These are phyloP conservation scores for Hemisphaericaspora lyxosophila DNA, from an alignment of 1,139 yeast genomes.

Conservation along the genomic window DNA sequence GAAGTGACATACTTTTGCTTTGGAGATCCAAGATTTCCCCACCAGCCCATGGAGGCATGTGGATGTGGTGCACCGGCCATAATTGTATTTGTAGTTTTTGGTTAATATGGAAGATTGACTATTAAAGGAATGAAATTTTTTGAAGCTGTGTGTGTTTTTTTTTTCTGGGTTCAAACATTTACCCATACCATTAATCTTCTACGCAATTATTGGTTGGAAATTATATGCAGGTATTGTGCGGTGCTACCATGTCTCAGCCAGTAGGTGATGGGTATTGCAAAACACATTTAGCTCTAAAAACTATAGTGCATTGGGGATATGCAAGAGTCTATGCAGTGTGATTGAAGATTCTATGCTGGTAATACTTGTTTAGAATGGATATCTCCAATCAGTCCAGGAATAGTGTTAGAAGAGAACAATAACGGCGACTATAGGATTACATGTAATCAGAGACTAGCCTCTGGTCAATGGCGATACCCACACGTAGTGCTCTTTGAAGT, in stretches of 20 bases:
- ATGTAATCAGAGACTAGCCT: no score
- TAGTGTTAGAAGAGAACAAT: no score
- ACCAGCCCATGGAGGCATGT: conserved; percentile 92
- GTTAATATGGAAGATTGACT: neutral
- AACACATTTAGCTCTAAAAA: no score
- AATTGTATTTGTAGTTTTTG: conserved; percentile 10
- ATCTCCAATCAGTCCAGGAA: no score
- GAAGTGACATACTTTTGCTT: conserved; percentile 82
- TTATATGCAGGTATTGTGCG: conserved; percentile 4
- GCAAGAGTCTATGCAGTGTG: no score
- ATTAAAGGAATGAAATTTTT: neutral
- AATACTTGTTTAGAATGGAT: no score
- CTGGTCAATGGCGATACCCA: no score
- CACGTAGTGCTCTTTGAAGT: no score
- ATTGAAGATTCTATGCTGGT: no score
- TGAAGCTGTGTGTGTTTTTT: neutral
- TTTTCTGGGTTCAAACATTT: neutral
- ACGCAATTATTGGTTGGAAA: conserved; percentile 5
- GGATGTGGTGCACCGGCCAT: conserved; percentile 79
- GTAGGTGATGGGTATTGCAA: neutral
- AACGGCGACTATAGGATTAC: no score
- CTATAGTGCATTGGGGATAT: no score
- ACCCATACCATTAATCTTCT: neutral
- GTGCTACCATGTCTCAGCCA: neutral
- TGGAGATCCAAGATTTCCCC: conserved; percentile 89